Percentiles rank a stretch among this genome's conserved stretches.
Conservation (phyloP, 331 rosid species). For the Malus hybrid region DNA sequence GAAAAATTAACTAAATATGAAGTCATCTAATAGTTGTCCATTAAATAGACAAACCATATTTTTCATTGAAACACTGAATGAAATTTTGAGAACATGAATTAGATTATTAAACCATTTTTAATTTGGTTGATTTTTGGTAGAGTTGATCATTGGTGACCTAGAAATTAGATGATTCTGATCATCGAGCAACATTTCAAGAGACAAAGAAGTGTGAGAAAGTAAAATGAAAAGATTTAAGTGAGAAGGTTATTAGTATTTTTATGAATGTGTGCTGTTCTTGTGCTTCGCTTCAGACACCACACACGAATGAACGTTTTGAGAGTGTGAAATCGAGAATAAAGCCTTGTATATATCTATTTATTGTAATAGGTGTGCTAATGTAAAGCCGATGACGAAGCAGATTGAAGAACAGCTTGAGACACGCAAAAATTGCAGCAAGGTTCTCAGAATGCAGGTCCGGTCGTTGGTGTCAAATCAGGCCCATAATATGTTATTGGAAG, state of each 20-base stretch:
- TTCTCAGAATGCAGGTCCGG: too few species aligned
- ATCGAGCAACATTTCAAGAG: background rate
- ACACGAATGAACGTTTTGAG: background rate
- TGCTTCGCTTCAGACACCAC: background rate
- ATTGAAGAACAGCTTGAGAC: too few species aligned
- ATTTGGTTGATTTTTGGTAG: background rate
- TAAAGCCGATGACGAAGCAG: too few species aligned
- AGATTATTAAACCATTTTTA: too few species aligned
- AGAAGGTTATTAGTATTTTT: background rate
- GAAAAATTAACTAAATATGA: background rate
- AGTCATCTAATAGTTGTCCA: background rate
- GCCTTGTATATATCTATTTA: too few species aligned
- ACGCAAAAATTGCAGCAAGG: too few species aligned
- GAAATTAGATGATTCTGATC: too few species aligned
- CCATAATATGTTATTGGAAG: too few species aligned
- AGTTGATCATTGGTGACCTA: background rate
- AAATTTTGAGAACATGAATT: background rate
- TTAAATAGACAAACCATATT: background rate
- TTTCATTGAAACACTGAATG: background rate
- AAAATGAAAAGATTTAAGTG: background rate
- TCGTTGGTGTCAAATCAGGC: too few species aligned
- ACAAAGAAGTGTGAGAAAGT: background rate
- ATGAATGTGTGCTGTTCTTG: too few species aligned
- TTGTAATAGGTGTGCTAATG: too few species aligned
- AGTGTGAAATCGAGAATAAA: background rate